These are phyloP conservation scores for Orbilia ellipsospora DNA, from an alignment of 2,329 filamentous ascomycete genomes.

Conservation along the genomic window DNA sequence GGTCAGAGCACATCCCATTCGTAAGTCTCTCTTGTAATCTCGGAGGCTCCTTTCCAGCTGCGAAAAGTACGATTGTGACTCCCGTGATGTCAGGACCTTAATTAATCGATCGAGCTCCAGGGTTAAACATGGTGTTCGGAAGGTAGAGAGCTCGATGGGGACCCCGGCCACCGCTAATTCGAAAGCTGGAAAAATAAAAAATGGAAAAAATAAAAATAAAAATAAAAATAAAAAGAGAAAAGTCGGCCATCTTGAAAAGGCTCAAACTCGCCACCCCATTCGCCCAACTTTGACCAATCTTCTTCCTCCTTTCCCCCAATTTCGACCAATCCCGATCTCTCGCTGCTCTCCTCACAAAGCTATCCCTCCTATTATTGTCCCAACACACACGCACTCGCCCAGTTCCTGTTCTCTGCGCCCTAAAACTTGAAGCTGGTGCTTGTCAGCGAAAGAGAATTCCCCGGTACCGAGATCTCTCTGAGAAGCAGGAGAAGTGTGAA, in stretches of 20 bases:
- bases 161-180: constrained; percentile 54
- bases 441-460: constrained; percentile 1
- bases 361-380: constrained; percentile 1
- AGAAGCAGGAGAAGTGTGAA: constrained; percentile 5
- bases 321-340: constrained; percentile 41
- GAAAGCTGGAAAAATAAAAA: constrained; percentile 8
- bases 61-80: background rate
- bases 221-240: too few relatives aligned
- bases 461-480: constrained; percentile 46
- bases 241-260: constrained; percentile 40
- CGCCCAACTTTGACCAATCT: constrained; percentile 54
- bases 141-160: constrained; percentile 17
- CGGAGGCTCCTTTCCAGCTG: background rate
- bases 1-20: constrained; percentile 38
- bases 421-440: constrained; percentile 35
- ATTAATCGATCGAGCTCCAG: constrained; percentile 17
- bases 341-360: constrained; percentile 35
- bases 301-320: constrained; percentile 41
- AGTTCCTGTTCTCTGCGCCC: background rate
- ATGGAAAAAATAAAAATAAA: background rate
- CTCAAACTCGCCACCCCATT: constrained; percentile 43
- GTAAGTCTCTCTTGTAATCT: background rate
- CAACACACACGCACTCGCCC: too few relatives aligned
- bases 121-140: background rate
- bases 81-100: constrained; percentile 13